Conservation (phyloP, 1,284 basidiomycete genomes). For the Psilocybe mexicana region DNA sequence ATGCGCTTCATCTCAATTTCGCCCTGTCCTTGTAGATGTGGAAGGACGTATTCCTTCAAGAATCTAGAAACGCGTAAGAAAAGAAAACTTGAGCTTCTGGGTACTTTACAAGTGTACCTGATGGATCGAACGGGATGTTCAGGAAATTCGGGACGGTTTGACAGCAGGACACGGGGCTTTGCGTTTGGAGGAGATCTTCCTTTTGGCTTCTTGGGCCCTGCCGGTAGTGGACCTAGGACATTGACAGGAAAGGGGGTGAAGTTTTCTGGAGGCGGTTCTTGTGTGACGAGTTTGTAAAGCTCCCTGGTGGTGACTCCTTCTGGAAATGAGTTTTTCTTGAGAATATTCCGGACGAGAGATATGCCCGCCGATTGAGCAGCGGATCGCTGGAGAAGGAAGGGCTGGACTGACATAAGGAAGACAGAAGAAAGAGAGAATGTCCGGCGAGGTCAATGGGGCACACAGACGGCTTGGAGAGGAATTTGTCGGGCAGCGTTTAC, state of each 20-base stretch:
- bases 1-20: conserved; percentile 47
- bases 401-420: conserved; percentile 13
- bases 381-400: conserved; percentile 20
- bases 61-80: conserved; percentile 41
- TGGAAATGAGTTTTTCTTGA: conserved; percentile 30
- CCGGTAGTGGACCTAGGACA: not conserved
- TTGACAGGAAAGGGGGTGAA: conserved; percentile 22
- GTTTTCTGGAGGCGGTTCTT: conserved; percentile 30
- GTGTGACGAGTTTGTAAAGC: conserved; percentile 42
- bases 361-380: conserved; percentile 33
- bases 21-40: conserved; percentile 29
- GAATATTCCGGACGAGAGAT: conserved; percentile 36
- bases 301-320: conserved; percentile 42
- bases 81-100: not conserved
- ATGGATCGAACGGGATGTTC: conserved; percentile 54
- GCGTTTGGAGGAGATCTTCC: not conserved
- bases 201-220: not conserved
- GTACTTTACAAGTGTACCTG: conserved; percentile 32
- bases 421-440: too few relatives aligned
- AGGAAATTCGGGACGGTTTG: conserved; percentile 36
- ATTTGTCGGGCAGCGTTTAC: conserved; percentile 9
- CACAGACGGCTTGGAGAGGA: conserved; percentile 1
- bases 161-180: not conserved
- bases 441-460: not conserved
- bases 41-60: conserved; percentile 41